These are phyloP conservation scores for Cutaneotrichosporon spelunceum DNA, from an alignment of 1,284 basidiomycete genomes.

Conservation along the genomic window DNA sequence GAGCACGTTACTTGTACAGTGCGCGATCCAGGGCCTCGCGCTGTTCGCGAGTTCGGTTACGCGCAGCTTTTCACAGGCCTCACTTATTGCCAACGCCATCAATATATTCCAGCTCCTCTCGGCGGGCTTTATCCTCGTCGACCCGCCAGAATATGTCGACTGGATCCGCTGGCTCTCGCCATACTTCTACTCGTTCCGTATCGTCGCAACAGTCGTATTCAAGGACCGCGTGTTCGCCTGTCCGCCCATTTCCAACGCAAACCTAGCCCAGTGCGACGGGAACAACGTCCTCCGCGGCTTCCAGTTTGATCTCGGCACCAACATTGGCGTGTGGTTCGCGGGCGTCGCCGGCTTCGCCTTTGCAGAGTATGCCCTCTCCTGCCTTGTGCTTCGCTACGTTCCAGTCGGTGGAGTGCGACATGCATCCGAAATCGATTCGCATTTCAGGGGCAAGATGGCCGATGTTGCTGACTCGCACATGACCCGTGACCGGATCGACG, in stretches of 20 bases:
- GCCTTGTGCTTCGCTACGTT: constrained; percentile 46
- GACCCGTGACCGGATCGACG: constrained; percentile 48
- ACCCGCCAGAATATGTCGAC: constrained; percentile 51
- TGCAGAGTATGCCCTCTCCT: constrained; percentile 44
- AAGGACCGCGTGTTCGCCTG: constrained; percentile 51
- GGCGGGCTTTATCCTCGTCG: constrained; percentile 44
- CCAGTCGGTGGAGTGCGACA: constrained; percentile 53
- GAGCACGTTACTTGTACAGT: constrained; percentile 50
- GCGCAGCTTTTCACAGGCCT: constrained; percentile 49
- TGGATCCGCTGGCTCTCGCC: constrained; percentile 53
- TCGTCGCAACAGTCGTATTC: constrained; percentile 51
- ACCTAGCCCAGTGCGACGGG: constrained; percentile 51
- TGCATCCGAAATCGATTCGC: constrained; percentile 47
- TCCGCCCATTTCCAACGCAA: constrained; percentile 40
- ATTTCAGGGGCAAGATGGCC: constrained; percentile 44
- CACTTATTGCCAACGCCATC: constrained; percentile 47
- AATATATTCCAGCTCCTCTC: constrained; percentile 42
- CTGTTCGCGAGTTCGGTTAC: constrained; percentile 49
- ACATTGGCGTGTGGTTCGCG: constrained; percentile 51
- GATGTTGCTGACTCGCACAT: constrained; percentile 49
- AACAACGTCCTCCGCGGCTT: constrained; percentile 53
- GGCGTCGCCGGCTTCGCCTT: constrained; percentile 50
- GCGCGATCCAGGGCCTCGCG: constrained; percentile 51
- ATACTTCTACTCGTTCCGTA: constrained; percentile 47
- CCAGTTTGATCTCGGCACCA: constrained; percentile 39